These are phyloP conservation scores for Silene noctiflora DNA, from an alignment of 179 eudicot species.

Conservation along the genomic window DNA sequence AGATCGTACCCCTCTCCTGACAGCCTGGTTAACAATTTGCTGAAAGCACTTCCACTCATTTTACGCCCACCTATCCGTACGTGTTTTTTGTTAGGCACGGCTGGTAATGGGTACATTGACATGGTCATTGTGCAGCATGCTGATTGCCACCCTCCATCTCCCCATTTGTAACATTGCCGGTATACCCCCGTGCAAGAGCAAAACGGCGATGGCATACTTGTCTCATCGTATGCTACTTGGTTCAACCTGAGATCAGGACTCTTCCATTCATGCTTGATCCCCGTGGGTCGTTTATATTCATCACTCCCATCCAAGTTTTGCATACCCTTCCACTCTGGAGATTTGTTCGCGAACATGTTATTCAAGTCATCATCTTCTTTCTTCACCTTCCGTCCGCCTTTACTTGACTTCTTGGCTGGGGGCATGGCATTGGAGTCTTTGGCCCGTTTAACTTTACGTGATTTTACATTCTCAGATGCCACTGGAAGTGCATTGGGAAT, in stretches of 20 bases:
- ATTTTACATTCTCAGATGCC: slow-evolving; percentile 38
- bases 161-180: slow-evolving; percentile 91
- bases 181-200: slow-evolving; percentile 81
- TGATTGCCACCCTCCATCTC: slow-evolving; percentile 96
- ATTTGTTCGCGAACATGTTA: slow-evolving; percentile 19
- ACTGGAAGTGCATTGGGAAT: slow-evolving; percentile 35
- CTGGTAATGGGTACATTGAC: slow-evolving; percentile 81
- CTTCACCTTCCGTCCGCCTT: slow-evolving; percentile 47
- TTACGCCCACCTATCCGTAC: slow-evolving; percentile 86
- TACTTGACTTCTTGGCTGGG: slow-evolving; percentile 42
- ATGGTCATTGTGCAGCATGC: slow-evolving; percentile 81
- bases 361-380: slow-evolving; percentile 41
- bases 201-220: slow-evolving; percentile 77
- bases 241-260: slow-evolving; percentile 60
- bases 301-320: slow-evolving; percentile 27
- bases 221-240: slow-evolving; percentile 66
- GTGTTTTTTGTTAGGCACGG: slow-evolving; percentile 76
- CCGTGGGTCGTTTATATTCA: background rate
- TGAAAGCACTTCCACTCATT: slow-evolving; percentile 94
- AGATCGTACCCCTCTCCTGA: slow-evolving; percentile 83
- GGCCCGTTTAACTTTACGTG: slow-evolving; percentile 44
- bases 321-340: slow-evolving; percentile 37
- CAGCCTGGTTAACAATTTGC: slow-evolving; percentile 71
- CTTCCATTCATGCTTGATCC: slow-evolving; percentile 47
- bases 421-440: slow-evolving; percentile 48